phyloP scores from a whole-genome alignment of 2,329 filamentous ascomycete species.

The Chaetomium globosum region DNA sequence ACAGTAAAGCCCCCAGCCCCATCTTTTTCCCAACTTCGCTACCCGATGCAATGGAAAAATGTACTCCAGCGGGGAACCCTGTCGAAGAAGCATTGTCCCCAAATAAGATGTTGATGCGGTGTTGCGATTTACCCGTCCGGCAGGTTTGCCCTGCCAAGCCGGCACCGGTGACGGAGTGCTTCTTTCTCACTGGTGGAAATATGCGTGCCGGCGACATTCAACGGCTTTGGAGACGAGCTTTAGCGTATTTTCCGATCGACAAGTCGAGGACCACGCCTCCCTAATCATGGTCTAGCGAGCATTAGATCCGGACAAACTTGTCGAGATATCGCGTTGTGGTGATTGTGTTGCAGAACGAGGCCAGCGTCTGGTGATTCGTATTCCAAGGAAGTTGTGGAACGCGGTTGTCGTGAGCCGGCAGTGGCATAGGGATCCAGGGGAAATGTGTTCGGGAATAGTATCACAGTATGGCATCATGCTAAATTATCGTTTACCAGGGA shows the following conservation, averaged over 20 bases:
- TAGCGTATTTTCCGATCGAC: not conserved
- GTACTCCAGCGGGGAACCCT: conserved; percentile 30
- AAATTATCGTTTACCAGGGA: too few species aligned
- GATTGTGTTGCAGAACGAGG: not conserved
- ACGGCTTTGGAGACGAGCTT: conserved; percentile 6
- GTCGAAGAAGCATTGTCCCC: not conserved
- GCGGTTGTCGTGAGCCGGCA: too few species aligned
- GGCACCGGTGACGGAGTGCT: not conserved
- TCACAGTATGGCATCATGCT: too few species aligned
- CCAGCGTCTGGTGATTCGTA: not conserved
- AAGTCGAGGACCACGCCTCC: not conserved
- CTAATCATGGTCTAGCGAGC: not conserved
- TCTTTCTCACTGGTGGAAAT: conserved; percentile 27
- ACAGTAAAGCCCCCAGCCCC: not conserved
- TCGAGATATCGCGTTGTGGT: not conserved
- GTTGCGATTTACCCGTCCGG: conserved; percentile 24
- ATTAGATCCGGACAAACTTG: not conserved
- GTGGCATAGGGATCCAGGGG: too few species aligned
- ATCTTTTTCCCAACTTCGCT: not conserved
- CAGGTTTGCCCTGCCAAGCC: conserved; percentile 21
- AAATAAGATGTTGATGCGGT: conserved; percentile 7
- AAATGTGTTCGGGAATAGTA: too few species aligned
- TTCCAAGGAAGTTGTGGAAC: too few species aligned
- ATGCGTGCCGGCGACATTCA: conserved; percentile 2
- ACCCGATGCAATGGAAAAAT: conserved; percentile 22